phyloP scores from a whole-genome alignment of 2,329 filamentous ascomycete genomes.

The Arthroderma sp. region DNA sequence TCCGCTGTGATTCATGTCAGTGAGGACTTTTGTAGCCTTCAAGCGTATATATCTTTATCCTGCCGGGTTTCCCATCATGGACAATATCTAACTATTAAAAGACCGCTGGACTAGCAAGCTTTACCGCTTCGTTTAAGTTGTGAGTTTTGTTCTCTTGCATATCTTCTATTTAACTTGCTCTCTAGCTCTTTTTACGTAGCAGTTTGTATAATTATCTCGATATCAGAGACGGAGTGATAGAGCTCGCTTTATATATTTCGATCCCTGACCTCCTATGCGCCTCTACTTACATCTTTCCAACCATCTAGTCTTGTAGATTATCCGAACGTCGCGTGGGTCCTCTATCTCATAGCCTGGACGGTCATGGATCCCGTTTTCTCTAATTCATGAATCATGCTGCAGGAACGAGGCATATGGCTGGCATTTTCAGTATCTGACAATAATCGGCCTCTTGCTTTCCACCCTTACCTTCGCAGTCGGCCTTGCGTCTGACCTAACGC shows the following conservation, averaged over 20 bases:
- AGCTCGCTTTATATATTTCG: too few relatives aligned
- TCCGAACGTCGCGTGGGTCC: conserved; percentile 29
- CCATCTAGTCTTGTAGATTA: conserved; percentile 28
- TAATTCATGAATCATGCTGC: background rate
- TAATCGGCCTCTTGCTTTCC: conserved; percentile 45
- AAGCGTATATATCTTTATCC: background rate
- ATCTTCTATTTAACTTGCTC: background rate
- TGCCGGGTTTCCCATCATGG: conserved; percentile 7
- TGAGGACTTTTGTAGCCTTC: background rate
- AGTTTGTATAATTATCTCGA: too few relatives aligned
- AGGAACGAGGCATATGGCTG: conserved; percentile 45
- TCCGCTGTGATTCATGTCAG: conserved; percentile 33
- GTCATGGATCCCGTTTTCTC: background rate
- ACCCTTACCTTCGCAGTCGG: conserved; percentile 42
- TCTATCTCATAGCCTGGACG: background rate
- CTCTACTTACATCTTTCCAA: too few relatives aligned
- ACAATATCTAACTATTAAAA: conserved; percentile 14
- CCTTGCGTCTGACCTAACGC: conserved; percentile 42
- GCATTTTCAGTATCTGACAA: conserved; percentile 54
- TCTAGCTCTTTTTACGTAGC: background rate
- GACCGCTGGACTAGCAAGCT: conserved; percentile 29
- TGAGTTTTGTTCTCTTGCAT: conserved; percentile 15
- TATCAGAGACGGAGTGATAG: too few relatives aligned
- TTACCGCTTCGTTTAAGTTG: conserved; percentile 33
- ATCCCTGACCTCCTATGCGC: too few relatives aligned